Evolutionary conservation across 1,284 basidiomycete species (phyloP), one percentile per base, ranked within the genome.

Genomic region (Inonotus hispidus): DNA sequence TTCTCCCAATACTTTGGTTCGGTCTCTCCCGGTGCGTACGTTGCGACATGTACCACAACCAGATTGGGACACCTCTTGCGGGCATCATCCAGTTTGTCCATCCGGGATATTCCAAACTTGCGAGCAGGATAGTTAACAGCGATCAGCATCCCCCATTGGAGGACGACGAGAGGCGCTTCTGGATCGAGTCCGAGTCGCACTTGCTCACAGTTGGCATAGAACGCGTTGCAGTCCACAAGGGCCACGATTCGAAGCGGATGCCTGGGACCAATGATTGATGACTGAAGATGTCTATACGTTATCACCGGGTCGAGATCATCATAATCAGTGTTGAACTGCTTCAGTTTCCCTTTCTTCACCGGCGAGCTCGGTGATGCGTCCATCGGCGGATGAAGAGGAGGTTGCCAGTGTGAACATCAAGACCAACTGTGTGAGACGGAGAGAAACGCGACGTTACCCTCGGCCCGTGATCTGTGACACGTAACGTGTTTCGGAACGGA

Each of bases 81-180:
- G 5, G 95, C 92, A 55, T 95, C 90, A 64, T 84, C 82, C 62
- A 90, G 73, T 73, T 84, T 89, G 71, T 84, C 84, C 83, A 91
- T 85, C 25, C 95, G 78, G 21, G 91, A 92, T 69, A 99, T 95
- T 2, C 90, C 95, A 68, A 82, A 96, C 69, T 87, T 87, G 61
- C 96, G 82, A 0, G 97, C 96, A 2, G 94, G 90, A 71, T 99
- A 99, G 73, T 95, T 97, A 65, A 99, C 91, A 0, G 97, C 97
- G 63, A 99, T 99, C 59, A 91, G 71, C 21, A 81, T 75, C 52
- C 92, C 84, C 97, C 97, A 99, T 71, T 99, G 96, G 52, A 91
- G 83, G 4, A 97, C 95, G 8, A 95, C 93, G 13, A 98, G 79
- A 0, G 96, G 95, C 1, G 83, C 80, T 45, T 83, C 81, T 41